Base-by-base conservation (phyloP, 441 rosid genomes). In the Adansonia madagascariensis region DNA sequence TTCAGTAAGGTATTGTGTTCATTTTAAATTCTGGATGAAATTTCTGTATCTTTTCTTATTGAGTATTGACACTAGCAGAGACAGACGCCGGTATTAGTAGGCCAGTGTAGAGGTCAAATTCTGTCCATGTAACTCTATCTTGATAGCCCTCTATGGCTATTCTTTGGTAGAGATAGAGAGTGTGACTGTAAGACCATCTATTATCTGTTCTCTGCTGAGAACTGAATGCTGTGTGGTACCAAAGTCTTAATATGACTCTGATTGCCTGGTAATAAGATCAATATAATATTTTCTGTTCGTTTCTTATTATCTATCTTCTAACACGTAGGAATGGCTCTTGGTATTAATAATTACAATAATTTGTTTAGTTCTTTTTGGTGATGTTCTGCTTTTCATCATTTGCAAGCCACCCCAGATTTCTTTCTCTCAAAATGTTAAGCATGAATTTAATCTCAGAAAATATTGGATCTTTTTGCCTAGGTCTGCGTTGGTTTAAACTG, bases 1-100 rank as follows among this genome's bases (percentile, higher is more conserved):
- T 88, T 88, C 79, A 77, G 83, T 71, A 91, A 89, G 95, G 92
- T 88, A 86, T 72, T 22, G 24, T 49, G 8, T 64, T 71, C 24
- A 18, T 64, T 14, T 2, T 31, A 46, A 44, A 24, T 74, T 75
- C 39, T 52, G 35, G 14, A 31, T 27, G 31, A 63, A 12, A 18
- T 63, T 41, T 44, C 4, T 12, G 10, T 60, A 14, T 63, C 9
- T 22, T 8, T 22, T 46, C 41, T 75, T 1, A 8, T 43, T 15
- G n/a, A 22, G 10, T 62, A 1, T 10, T 62, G 44, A 17, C 47
- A 63, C 60, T 46, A 11, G 22, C 46, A 53, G 62, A 71, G 4
- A 52, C 7, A 31, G 15, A 15, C 9, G 2, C 68, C 17, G 1
- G 60, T 62, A 27, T 41, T 8, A 15, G 18, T 20, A 46, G 67